These are phyloP conservation scores for Vigna nakashimae DNA, from an alignment of 306 rosid genomes.

Conservation along the genomic window DNA sequence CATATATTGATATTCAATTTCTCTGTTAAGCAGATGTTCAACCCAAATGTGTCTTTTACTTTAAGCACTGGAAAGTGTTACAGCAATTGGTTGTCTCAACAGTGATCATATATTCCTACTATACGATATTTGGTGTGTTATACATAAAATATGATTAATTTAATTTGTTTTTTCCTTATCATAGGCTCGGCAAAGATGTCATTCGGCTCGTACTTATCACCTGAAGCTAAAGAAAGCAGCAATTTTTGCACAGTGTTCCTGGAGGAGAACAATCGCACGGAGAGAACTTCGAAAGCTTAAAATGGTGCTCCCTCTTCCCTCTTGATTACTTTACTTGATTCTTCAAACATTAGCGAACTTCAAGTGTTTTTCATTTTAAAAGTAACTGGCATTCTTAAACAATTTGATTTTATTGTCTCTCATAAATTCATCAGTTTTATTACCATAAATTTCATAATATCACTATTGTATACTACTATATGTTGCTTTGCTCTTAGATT, in stretches of 20 bases:
- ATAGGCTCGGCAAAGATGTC: constrained; percentile 65
- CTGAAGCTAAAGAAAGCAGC: constrained; percentile 61
- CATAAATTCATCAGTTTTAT: constrained; percentile 2
- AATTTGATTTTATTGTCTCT: background rate
- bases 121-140: constrained; percentile 3
- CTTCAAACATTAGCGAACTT: constrained; percentile 18
- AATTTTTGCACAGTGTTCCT: constrained; percentile 65
- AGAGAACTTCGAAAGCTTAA: constrained; percentile 72
- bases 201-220: constrained; percentile 47
- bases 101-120: constrained; percentile 16
- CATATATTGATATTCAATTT: background rate
- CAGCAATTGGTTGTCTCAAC: constrained; percentile 13
- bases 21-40: constrained; percentile 17
- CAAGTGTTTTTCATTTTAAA: constrained; percentile 23
- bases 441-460: background rate
- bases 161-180: constrained; percentile 36
- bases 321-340: constrained; percentile 24
- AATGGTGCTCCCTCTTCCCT: constrained; percentile 58
- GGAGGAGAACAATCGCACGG: constrained; percentile 75
- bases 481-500: background rate
- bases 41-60: constrained; percentile 19
- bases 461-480: background rate
- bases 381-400: constrained; percentile 14
- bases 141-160: constrained; percentile 33
- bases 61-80: constrained; percentile 23